Evolutionary conservation across 495 filamentous ascomycete genomes (phyloP), one percentile per base, ranked within the genome.

Genomic region (Hypoxylon fragiforme): DNA sequence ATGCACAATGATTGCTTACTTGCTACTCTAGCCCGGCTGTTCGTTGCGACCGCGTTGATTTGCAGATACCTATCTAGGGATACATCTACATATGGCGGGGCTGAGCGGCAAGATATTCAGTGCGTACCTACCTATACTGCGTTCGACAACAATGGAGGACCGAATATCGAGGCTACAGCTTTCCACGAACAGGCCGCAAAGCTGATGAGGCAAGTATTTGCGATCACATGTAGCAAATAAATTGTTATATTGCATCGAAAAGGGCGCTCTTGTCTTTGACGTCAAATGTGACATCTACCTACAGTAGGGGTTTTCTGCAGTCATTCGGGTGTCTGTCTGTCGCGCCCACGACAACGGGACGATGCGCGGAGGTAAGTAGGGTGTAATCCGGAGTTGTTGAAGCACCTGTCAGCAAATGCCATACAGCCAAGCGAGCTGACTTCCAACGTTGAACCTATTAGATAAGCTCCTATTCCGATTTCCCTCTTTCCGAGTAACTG

Each of bases 161-260:
- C 34, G 34, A 28, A 28, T 2, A 38, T 34, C 5, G 14, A 41
- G 28, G 24, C 37, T 4, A 42, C 15, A 50, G 18, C 26, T 15
- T 44, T 44, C 48, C 39, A 18, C 15, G 37, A 51, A 28, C 18
- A 14, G n/a, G n/a, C n/a, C n/a, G n/a, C n/a, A n/a, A n/a, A n/a
- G n/a, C n/a, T n/a, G n/a, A n/a, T n/a, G 7, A 47, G 57, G 58
- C 47, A 62, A 37, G 51, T 52, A 32, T 62, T 52, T 62, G 58
- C 58, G 58, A 62, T 62, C 58, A 44, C 44, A 20, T 34, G 41
- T 45, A 44, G 30, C 40, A 19, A 49, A n/a, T n/a, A n/a, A n/a
- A n/a, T n/a, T n/a, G n/a, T n/a, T n/a, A 22, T 48, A 45, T 52
- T 37, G 36, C 46, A 50, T n/a, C 51, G 44, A 18, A 30, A 22